Conservation (phyloP, 345 rosid genomes). For the Sonneratia alba region DNA sequence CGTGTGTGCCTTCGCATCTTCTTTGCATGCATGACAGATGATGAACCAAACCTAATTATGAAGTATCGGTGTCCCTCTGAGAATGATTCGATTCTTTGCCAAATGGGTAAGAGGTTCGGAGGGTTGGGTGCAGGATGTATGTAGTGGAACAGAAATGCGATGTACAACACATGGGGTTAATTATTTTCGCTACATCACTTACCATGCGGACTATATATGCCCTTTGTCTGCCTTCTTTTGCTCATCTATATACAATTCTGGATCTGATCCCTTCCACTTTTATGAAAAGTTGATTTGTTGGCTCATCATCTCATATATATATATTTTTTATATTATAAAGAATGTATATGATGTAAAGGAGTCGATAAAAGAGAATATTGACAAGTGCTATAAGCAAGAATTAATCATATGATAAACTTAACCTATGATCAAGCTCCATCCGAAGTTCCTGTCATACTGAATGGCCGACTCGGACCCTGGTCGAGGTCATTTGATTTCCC, state of each 20-base stretch:
- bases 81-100: neutral
- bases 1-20: neutral
- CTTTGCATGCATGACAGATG: neutral
- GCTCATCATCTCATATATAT: neutral
- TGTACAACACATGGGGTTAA: neutral
- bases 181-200: neutral
- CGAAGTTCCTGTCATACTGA: too few relatives aligned
- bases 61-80: neutral
- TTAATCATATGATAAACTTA: too few relatives aligned
- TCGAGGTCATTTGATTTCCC: too few relatives aligned
- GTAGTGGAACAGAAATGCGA: neutral
- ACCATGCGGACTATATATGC: neutral
- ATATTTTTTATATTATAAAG: too few relatives aligned
- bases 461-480: too few relatives aligned
- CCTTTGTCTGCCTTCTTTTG: neutral
- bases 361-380: too few relatives aligned
- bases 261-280: neutral
- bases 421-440: too few relatives aligned
- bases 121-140: neutral
- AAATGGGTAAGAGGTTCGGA: slow-evolving; percentile 1
- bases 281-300: neutral
- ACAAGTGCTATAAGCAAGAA: too few relatives aligned
- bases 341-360: too few relatives aligned
- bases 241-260: neutral
- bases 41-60: neutral